phyloP scores from a whole-genome alignment of 1,284 basidiomycete genomes.

The Grifola frondosa region DNA sequence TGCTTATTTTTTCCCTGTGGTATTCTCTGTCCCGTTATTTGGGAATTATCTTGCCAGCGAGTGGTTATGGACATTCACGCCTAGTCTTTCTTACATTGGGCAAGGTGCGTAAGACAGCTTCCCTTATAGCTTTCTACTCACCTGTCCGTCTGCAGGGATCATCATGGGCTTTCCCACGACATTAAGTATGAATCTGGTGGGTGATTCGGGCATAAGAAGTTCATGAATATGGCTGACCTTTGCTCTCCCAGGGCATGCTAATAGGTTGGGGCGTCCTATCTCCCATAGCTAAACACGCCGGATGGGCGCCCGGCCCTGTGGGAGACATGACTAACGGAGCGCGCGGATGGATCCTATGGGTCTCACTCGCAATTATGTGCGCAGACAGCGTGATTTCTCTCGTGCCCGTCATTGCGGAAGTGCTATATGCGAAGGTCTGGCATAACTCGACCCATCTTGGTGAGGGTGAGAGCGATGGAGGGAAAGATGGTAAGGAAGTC shows the following conservation, averaged over 20 bases:
- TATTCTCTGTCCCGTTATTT: conserved; percentile 91
- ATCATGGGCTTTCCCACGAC: conserved; percentile 98
- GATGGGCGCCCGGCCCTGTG: conserved; percentile 91
- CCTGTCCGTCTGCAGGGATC: conserved; percentile 56
- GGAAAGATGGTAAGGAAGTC: conserved; percentile 61
- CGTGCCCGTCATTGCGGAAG: conserved; percentile 59
- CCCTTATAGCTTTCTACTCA: background rate
- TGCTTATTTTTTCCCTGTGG: conserved; percentile 84
- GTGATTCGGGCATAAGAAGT: conserved; percentile 15
- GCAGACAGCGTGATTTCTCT: conserved; percentile 88
- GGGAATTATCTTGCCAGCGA: conserved; percentile 82
- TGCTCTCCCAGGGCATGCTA: conserved; percentile 74
- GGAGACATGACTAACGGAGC: conserved; percentile 82
- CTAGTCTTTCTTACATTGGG: conserved; percentile 88
- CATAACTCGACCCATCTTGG: conserved; percentile 9
- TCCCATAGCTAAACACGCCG: conserved; percentile 76
- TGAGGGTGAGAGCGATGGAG: conserved; percentile 9
- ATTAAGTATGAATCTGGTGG: conserved; percentile 86
- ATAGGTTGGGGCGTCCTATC: conserved; percentile 93
- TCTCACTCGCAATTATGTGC: conserved; percentile 92
- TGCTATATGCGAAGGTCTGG: conserved; percentile 32
- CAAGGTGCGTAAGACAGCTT: conserved; percentile 65
- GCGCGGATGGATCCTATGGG: conserved; percentile 94
- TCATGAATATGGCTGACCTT: background rate
- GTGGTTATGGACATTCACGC: conserved; percentile 96